Conservation (phyloP, 768 basidiomycete species). For the Amanita phalloides region DNA sequence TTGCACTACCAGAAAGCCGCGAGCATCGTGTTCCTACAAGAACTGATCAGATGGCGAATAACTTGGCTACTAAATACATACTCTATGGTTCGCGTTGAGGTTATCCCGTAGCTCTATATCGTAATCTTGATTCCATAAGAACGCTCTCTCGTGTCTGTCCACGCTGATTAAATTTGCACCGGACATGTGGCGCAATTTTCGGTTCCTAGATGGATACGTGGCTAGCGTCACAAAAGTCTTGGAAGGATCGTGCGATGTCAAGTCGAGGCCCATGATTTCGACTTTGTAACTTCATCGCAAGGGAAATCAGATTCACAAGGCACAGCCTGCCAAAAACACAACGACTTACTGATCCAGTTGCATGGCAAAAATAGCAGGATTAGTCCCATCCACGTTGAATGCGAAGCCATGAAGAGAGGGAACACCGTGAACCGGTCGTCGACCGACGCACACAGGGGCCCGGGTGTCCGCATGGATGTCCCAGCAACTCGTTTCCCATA, state of each 20-base stretch:
- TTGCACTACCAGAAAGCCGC: not conserved
- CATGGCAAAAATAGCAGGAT: not conserved
- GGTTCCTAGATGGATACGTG: not conserved
- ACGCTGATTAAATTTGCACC: not conserved
- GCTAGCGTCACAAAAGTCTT: not conserved
- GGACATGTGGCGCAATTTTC: not conserved
- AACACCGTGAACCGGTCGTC: slow-evolving; percentile 21
- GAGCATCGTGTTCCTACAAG: not conserved
- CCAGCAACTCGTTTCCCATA: slow-evolving; percentile 6
- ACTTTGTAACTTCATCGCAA: not conserved
- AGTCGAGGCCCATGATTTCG: not conserved
- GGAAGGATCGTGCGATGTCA: not conserved
- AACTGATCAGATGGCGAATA: not conserved
- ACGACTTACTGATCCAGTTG: not conserved
- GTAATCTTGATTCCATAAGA: slow-evolving; percentile 1
- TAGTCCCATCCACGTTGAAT: not conserved
- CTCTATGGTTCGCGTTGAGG: not conserved
- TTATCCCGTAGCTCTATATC: not conserved
- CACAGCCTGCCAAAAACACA: not conserved
- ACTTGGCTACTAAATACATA: not conserved
- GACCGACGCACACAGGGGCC: slow-evolving; percentile 28
- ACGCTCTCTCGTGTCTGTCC: not conserved
- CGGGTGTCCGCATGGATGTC: slow-evolving; percentile 14
- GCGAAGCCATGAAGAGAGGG: not conserved
- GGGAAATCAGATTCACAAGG: not conserved